These are phyloP conservation scores for Daldinia eschscholtzii DNA, from an alignment of 2,329 filamentous ascomycete species.

Conservation along the genomic window DNA sequence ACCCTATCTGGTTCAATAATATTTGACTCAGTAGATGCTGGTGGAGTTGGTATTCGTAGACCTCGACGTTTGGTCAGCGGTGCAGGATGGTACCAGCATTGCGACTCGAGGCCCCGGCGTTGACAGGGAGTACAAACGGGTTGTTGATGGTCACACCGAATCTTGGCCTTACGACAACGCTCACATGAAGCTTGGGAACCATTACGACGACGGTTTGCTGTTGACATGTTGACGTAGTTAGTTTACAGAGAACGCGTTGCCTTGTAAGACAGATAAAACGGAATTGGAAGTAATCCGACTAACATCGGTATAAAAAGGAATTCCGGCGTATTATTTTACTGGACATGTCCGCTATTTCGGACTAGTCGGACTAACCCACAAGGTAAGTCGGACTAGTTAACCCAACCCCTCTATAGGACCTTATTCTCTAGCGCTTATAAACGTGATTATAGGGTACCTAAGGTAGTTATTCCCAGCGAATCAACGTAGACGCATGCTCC, in stretches of 20 bases:
- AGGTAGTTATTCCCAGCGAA: constrained; percentile 7
- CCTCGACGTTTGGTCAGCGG: constrained; percentile 16
- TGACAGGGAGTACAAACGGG: constrained; percentile 12
- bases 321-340: constrained; percentile 1
- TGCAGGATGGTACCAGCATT: constrained; percentile 20
- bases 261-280: background rate
- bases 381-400: constrained; percentile 7
- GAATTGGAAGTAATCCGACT: constrained; percentile 14
- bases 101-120: constrained; percentile 15
- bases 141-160: constrained; percentile 14
- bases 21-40: background rate
- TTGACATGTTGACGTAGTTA: constrained; percentile 7
- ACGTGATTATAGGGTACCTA: background rate
- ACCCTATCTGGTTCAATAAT: background rate
- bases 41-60: background rate
- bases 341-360: background rate
- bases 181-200: constrained; percentile 21
- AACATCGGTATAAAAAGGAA: background rate
- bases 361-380: constrained; percentile 8
- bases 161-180: constrained; percentile 18
- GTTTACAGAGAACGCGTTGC: background rate
- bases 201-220: constrained; percentile 15
- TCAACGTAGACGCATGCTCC: constrained; percentile 15
- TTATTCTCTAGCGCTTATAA: background rate
- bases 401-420: background rate